phyloP scores from a whole-genome alignment of 2,329 filamentous ascomycete species.

The Endocalyx cinctus region DNA sequence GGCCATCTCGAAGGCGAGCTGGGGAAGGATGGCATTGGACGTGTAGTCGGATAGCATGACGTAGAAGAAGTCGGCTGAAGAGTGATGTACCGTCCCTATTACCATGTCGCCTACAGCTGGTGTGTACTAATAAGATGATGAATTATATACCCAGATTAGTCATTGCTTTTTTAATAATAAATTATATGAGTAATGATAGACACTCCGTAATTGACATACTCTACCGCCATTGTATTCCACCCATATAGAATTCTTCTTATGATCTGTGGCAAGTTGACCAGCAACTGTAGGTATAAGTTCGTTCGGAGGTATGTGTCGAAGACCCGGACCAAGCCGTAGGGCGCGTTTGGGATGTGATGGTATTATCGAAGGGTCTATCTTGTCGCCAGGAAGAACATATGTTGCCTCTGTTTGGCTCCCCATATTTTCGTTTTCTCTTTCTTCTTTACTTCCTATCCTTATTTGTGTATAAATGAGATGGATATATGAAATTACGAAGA shows the following conservation, averaged over 20 bases:
- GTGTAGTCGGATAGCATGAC: conserved; percentile 68
- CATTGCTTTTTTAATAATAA: too few relatives aligned
- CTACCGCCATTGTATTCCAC: conserved; percentile 67
- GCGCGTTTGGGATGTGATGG: conserved; percentile 65
- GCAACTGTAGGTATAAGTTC: conserved; percentile 65
- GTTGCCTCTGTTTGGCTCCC: conserved; percentile 41
- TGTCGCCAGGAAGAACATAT: conserved; percentile 79
- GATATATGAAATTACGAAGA: too few relatives aligned
- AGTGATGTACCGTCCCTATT: conserved; percentile 78
- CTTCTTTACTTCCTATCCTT: too few relatives aligned
- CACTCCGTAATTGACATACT: too few relatives aligned
- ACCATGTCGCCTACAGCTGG: conserved; percentile 80
- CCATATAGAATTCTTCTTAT: conserved; percentile 72
- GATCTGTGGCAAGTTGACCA: conserved; percentile 63
- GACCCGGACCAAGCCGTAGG: conserved; percentile 76
- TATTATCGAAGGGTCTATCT: conserved; percentile 60
- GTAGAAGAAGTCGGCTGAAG: conserved; percentile 71
- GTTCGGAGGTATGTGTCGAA: conserved; percentile 75
- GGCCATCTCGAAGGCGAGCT: conserved; percentile 88
- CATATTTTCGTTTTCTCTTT: conserved; percentile 39
- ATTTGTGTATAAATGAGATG: too few relatives aligned
- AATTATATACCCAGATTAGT: too few relatives aligned
- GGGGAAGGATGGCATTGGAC: conserved; percentile 65
- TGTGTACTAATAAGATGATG: conserved; percentile 56
- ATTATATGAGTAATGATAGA: too few relatives aligned